Percentiles rank a stretch among this genome's conserved stretches.
phyloP scores from a whole-genome alignment of 202 grass and related monocot genomes.

The Schoenoplectus tabernaemontani region DNA sequence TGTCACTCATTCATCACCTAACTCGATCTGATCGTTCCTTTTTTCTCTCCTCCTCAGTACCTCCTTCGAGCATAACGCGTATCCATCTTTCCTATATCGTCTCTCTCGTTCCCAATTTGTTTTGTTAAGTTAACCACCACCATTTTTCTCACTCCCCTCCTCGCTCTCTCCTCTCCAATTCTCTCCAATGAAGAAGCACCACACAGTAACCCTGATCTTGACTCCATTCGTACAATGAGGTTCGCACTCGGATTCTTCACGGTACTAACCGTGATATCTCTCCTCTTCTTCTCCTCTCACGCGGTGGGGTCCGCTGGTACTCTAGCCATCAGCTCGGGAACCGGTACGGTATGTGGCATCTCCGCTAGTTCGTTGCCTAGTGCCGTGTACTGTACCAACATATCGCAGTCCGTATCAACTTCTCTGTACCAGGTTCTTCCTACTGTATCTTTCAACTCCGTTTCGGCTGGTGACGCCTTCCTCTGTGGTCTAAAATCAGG shows the following conservation, averaged over 20 bases:
- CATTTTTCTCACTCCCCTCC: neutral
- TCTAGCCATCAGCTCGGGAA: slow-evolving; percentile 39
- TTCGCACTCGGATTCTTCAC: neutral
- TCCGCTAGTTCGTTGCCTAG: neutral
- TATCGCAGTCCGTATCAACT: neutral
- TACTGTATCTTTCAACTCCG: slow-evolving; percentile 35
- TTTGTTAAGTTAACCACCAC: slow-evolving; percentile 1
- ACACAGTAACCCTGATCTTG: neutral
- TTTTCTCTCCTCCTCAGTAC: neutral
- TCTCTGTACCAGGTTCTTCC: slow-evolving; percentile 4
- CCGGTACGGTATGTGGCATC: slow-evolving; percentile 47
- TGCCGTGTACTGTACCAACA: slow-evolving; percentile 31
- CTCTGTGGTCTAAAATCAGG: slow-evolving; percentile 32
- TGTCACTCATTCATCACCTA: neutral
- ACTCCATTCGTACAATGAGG: slow-evolving; percentile 1
- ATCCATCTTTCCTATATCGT: neutral
- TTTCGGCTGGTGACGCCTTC: slow-evolving; percentile 41
- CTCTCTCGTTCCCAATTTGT: neutral
- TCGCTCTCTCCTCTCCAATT: neutral
- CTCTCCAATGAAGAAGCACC: slow-evolving; percentile 8
- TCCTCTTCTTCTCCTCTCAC: neutral
- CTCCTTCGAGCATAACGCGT: neutral
- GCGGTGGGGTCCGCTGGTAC: slow-evolving; percentile 30
- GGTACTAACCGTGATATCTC: neutral
- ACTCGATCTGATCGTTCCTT: neutral